phyloP scores from a whole-genome alignment of 805 yeast species.

The Candida awuae region DNA sequence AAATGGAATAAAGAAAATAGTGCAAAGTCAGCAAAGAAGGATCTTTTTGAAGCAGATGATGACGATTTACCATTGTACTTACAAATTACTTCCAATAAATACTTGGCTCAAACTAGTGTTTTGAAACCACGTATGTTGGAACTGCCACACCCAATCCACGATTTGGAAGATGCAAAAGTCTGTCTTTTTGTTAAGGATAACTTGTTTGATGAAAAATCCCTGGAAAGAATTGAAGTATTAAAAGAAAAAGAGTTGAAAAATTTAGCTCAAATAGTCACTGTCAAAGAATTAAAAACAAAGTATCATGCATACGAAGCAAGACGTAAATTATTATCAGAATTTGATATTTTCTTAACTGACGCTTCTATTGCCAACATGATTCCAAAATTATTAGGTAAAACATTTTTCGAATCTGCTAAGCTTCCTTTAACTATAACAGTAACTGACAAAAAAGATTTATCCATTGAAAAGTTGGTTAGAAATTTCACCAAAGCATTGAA shows the following conservation, averaged over 20 bases:
- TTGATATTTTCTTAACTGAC: conserved; percentile 77
- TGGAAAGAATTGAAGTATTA: conserved; percentile 37
- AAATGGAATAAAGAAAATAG: conserved; percentile 41
- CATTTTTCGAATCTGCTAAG: conserved; percentile 55
- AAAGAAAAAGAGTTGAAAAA: conserved; percentile 35
- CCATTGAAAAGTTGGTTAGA: conserved; percentile 44
- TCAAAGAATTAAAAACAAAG: conserved; percentile 69
- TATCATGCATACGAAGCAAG: conserved; percentile 86
- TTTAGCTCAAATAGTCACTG: conserved; percentile 52
- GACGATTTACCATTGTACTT: conserved; percentile 49
- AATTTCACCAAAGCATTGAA: conserved; percentile 51
- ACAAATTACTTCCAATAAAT: conserved; percentile 58
- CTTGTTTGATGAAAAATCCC: conserved; percentile 35
- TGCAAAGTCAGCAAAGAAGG: conserved; percentile 21
- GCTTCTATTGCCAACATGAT: conserved; percentile 70
- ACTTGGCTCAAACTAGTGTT: conserved; percentile 49
- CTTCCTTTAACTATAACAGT: conserved; percentile 57
- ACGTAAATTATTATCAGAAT: conserved; percentile 60
- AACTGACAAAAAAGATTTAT: conserved; percentile 22
- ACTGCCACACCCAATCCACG: conserved; percentile 40
- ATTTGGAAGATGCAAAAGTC: conserved; percentile 34
- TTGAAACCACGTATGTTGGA: conserved; percentile 47
- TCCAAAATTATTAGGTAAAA: conserved; percentile 78
- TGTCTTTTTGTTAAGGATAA: conserved; percentile 68
- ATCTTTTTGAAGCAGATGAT: conserved; percentile 55